Base-by-base conservation (phyloP, 352 stramenopile species). In the Elongisporangium prolatum region DNA sequence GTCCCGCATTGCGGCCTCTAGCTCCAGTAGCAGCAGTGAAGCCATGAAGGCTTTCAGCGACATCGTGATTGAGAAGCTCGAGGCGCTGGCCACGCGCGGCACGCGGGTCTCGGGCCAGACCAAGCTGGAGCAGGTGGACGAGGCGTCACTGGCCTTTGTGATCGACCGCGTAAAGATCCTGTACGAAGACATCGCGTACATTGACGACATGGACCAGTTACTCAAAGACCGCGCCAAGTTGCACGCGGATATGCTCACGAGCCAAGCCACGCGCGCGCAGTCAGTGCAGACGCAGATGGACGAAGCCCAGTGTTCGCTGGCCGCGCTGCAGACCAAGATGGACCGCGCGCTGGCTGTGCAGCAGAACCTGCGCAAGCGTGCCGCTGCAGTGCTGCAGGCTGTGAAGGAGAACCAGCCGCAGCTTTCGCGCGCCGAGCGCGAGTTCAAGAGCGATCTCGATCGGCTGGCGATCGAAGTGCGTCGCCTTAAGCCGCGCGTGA, bases 331-430 rank as follows among this genome's bases (percentile, higher is more conserved):
- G 48, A 58, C 72, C 25, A 89, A 89, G 61, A 76, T 89, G 62
- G 69, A 72, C 28, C 72, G 72, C 20, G 79, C 84, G 24, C 67
- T 88, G 64, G 75, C 80, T 0, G 75, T 83, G 48, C 84, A 94
- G 56, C 66, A 86, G 48, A 89, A 90, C 54, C 64, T 94, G 24
- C 77, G 81, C 49, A 88, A 87, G 61, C 82, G 84, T n/a, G 80
- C 84, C 1, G 84, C 84, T 1, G 82, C 82, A 1, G 76, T 88
- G 53, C 61, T 94, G 5, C 84, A 94, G 55, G 83, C 82, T 22
- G 74, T 91, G 24, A 90, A 89, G 67, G 84, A 94, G 59, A 94
- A 92, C 62, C 84, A 94, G 52, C 75, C 79, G 7, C 69, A 84
- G 56, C 60, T 94, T 55, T 90, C 84, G 47, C 80, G 77, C 18